Percentiles rank a stretch among this genome's conserved stretches.
These are phyloP conservation scores for Debaryomyces hansenii DNA, from an alignment of 805 yeast species.

Conservation along the genomic window DNA sequence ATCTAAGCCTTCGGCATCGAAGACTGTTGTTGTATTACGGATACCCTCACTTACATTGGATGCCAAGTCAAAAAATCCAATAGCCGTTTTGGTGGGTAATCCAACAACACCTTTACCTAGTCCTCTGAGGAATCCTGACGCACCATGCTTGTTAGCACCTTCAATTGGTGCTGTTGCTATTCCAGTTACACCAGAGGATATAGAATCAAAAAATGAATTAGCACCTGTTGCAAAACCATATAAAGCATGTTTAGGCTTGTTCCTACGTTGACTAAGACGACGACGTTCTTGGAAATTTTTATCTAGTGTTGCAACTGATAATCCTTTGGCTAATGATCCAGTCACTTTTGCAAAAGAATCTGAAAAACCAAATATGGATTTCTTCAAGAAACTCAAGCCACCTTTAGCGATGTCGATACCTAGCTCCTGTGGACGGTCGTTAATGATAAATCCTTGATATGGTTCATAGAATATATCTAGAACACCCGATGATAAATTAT, in stretches of 20 bases:
- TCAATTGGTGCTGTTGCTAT: slow-evolving; percentile 87
- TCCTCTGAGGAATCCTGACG: slow-evolving; percentile 91
- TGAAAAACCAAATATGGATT: slow-evolving; percentile 91
- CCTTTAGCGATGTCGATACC: slow-evolving; percentile 97
- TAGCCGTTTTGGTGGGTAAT: slow-evolving; percentile 93
- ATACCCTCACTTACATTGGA: slow-evolving; percentile 93
- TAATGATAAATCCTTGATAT: slow-evolving; percentile 90
- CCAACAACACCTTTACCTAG: slow-evolving; percentile 94
- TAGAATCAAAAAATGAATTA: slow-evolving; percentile 79
- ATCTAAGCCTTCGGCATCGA: slow-evolving; percentile 74
- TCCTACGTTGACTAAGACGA: slow-evolving; percentile 69
- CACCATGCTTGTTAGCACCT: slow-evolving; percentile 87
- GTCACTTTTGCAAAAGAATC: slow-evolving; percentile 92
- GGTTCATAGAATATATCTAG: slow-evolving; percentile 97
- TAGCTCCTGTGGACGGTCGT: slow-evolving; percentile 92
- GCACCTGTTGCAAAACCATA: slow-evolving; percentile 87
- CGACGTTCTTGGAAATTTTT: slow-evolving; percentile 79
- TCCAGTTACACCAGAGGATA: slow-evolving; percentile 87
- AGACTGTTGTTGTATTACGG: slow-evolving; percentile 85
- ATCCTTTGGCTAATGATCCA: slow-evolving; percentile 91
- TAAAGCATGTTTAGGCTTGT: slow-evolving; percentile 79
- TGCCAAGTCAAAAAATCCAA: slow-evolving; percentile 91
- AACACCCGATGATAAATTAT: slow-evolving; percentile 90
- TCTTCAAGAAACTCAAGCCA: slow-evolving; percentile 88
- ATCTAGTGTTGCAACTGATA: slow-evolving; percentile 89